Base-by-base conservation (phyloP, 805 yeast species). In the Kuraishia ogatae region DNA sequence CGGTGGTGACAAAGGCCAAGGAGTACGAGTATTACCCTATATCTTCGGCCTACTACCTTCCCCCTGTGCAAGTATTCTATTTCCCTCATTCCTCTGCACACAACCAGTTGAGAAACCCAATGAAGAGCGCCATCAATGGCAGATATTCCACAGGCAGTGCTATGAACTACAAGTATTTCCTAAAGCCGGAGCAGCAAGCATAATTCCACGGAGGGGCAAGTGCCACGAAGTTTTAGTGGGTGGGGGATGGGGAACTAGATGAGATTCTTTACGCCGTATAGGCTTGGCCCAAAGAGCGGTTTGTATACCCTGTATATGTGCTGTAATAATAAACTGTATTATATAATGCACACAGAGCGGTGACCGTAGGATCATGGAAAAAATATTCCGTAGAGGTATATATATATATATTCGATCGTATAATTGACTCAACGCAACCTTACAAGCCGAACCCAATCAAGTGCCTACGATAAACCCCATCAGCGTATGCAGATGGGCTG, bases 41-140 rank as follows among this genome's bases (percentile, higher is more conserved):
- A 6, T 73, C 73, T 57, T 73, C 69, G 54, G 77, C 75, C n/a
- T 77, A 76, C 59, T 77, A 75, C 58, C 60, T 76, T 46, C 81
- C 81, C 3, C 81, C 81, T 2, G 71, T 77, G 39, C 73, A 76
- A 58, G 78, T 70, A 43, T 80, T 74, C 28, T 77, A 76, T 60
- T 76, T 77, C 59, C 81, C 81, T 0, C 81, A 77, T 59, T 69
- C 76, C 17, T 77, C 74, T 2, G 80, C 76, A 54, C 79, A 70
- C 52, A 55, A 57, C 39, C 61, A 50, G 48, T 20, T 19, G 53
- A 50, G 29, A 15, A 21, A n/a, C 19, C 53, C 29, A 20, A 21
- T 13, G 47, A n/a, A n/a, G 48, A 50, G 20, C 19, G 22, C 53
- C 26, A 50, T 22, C 28, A 19, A 15, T 28, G 28, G 26, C 46